A percentile compares a stretch with the other conserved stretches of the same genome.
Evolutionary conservation across 208 protist genomes (phyloP).

Genomic region (Porcisia deanei): DNA sequence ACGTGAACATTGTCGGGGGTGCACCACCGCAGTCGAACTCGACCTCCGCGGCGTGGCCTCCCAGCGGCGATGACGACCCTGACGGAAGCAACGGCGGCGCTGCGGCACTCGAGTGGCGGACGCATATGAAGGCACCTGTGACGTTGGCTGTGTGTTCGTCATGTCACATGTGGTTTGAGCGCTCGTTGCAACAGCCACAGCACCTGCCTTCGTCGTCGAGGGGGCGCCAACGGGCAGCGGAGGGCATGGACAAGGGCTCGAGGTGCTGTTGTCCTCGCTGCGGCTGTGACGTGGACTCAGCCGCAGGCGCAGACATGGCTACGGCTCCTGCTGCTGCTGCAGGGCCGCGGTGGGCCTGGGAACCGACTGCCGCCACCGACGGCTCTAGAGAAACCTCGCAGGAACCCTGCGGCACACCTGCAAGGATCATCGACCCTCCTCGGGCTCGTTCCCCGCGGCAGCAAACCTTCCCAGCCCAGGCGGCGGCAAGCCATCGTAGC

Average conservation of each 20-base stretch:
- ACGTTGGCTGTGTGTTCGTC: conserved; percentile 15
- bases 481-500: neutral
- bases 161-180: conserved; percentile 16
- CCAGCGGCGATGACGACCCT: neutral
- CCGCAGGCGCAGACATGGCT: neutral
- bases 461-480: neutral
- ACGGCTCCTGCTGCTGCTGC: neutral
- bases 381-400: neutral
- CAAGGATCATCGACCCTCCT: too few relatives aligned
- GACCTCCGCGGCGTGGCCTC: neutral
- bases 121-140: conserved; percentile 14
- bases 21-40: neutral
- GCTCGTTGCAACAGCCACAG: conserved; percentile 2
- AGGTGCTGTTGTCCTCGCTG: conserved; percentile 20
- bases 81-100: neutral
- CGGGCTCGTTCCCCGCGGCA: neutral
- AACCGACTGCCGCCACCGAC: neutral
- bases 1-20: neutral
- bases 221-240: neutral
- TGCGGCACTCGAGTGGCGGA: conserved; percentile 16
- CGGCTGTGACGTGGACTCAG: neutral
- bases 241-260: too few relatives aligned
- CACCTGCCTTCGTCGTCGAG: neutral
- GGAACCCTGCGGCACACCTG: neutral
- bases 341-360: conserved; percentile 7